Evolutionary conservation across 352 stramenopile genomes (phyloP).

Genomic region (Aphanomyces invadans): DNA sequence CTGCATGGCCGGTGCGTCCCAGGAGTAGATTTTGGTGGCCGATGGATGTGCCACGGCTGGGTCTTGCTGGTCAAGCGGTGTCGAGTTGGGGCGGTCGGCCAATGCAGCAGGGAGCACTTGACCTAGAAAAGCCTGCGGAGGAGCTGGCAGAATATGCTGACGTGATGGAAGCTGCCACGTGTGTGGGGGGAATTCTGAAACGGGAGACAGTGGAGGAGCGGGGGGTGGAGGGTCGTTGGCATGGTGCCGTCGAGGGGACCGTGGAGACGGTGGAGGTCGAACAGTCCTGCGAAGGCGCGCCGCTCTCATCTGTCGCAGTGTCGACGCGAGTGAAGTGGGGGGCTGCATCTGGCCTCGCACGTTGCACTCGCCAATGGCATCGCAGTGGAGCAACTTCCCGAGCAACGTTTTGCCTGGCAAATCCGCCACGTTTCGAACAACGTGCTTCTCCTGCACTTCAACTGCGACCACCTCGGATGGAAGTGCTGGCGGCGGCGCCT

Average conservation of each 20-base stretch:
- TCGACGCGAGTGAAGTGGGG: background rate
- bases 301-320: slow-evolving; percentile 1
- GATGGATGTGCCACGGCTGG: too few species aligned
- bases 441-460: background rate
- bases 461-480: background rate
- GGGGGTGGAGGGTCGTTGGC: background rate
- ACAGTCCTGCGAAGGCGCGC: background rate
- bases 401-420: slow-evolving; percentile 19
- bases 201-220: background rate
- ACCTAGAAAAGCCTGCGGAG: too few species aligned
- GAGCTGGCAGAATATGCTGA: too few species aligned
- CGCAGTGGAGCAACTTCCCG: slow-evolving; percentile 20
- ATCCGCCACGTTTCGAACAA: background rate
- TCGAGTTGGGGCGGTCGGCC: too few species aligned
- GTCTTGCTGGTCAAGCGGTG: too few species aligned
- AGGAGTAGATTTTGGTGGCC: slow-evolving; percentile 3
- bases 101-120: too few species aligned
- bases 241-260: background rate
- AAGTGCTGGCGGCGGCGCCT: background rate
- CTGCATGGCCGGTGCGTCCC: background rate
- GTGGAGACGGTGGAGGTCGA: background rate
- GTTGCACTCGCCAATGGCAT: background rate
- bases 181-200: too few species aligned
- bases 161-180: too few species aligned
- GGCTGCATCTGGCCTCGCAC: background rate